These are phyloP conservation scores for Marasmius sp. DNA, from an alignment of 1,284 basidiomycete species.

Conservation along the genomic window DNA sequence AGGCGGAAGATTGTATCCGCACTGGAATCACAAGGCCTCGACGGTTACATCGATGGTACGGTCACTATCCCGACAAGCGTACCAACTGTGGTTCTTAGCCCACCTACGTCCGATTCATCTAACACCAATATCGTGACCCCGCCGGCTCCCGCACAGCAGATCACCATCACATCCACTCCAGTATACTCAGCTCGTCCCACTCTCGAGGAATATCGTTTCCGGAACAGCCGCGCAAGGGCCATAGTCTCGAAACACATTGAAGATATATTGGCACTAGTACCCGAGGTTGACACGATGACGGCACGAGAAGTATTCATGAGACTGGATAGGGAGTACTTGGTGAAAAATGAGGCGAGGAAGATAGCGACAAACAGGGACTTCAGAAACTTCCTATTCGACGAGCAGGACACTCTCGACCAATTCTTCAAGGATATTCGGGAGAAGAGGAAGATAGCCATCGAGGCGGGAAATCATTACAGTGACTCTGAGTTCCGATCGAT, in stretches of 20 bases:
- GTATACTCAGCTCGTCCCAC: neutral
- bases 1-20: neutral
- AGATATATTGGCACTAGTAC: neutral
- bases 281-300: neutral
- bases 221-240: slow-evolving; percentile 1
- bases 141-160: neutral
- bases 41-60: slow-evolving; percentile 2
- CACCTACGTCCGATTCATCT: neutral
- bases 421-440: slow-evolving; percentile 3
- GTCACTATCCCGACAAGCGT: neutral
- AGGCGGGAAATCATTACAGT: neutral
- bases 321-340: neutral
- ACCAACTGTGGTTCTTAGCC: neutral
- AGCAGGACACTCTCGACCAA: neutral
- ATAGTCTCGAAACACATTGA: slow-evolving; percentile 2
- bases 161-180: neutral
- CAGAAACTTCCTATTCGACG: neutral
- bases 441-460: neutral
- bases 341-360: neutral
- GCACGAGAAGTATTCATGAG: neutral
- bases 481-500: neutral
- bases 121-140: neutral
- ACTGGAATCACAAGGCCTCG: neutral
- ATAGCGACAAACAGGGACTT: neutral
- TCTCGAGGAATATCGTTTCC: neutral